phyloP scores from a whole-genome alignment of 2,329 filamentous ascomycete genomes.

The Xylariaceae sp. region DNA sequence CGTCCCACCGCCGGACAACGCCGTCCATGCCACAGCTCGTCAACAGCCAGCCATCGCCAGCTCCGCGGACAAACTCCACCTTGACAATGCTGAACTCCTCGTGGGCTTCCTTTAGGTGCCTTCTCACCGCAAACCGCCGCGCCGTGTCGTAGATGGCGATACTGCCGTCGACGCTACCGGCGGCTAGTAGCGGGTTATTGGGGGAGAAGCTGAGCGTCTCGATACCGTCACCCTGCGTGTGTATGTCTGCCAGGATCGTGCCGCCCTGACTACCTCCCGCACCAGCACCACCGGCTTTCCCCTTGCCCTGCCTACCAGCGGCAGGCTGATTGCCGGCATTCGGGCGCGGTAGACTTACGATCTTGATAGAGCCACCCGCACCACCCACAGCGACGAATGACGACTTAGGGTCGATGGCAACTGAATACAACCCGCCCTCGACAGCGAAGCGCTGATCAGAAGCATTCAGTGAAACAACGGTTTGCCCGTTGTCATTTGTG shows the following conservation, averaged over 20 bases:
- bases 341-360: slow-evolving; percentile 75
- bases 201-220: slow-evolving; percentile 67
- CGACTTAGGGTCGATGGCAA: slow-evolving; percentile 76
- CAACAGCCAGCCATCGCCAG: slow-evolving; percentile 59
- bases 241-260: slow-evolving; percentile 73
- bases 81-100: slow-evolving; percentile 89
- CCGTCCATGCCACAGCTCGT: slow-evolving; percentile 92
- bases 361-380: slow-evolving; percentile 77
- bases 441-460: slow-evolving; percentile 87
- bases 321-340: slow-evolving; percentile 27
- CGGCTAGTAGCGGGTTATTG: slow-evolving; percentile 52
- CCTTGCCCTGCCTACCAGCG: slow-evolving; percentile 31
- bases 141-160: slow-evolving; percentile 85
- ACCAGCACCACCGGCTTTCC: slow-evolving; percentile 38
- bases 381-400: slow-evolving; percentile 82
- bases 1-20: slow-evolving; percentile 83
- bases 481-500: slow-evolving; percentile 50
- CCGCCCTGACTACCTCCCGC: slow-evolving; percentile 43
- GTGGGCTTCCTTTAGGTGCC: slow-evolving; percentile 77
- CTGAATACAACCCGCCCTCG: slow-evolving; percentile 84
- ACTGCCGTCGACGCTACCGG: slow-evolving; percentile 67
- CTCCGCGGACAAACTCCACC: slow-evolving; percentile 72
- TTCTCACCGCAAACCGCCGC: slow-evolving; percentile 79
- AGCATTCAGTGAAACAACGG: slow-evolving; percentile 71
- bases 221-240: slow-evolving; percentile 70